Evolutionary conservation across 352 stramenopile species (phyloP), one percentile per base, ranked within the genome.

Genomic region (Phytophthora capsici): DNA sequence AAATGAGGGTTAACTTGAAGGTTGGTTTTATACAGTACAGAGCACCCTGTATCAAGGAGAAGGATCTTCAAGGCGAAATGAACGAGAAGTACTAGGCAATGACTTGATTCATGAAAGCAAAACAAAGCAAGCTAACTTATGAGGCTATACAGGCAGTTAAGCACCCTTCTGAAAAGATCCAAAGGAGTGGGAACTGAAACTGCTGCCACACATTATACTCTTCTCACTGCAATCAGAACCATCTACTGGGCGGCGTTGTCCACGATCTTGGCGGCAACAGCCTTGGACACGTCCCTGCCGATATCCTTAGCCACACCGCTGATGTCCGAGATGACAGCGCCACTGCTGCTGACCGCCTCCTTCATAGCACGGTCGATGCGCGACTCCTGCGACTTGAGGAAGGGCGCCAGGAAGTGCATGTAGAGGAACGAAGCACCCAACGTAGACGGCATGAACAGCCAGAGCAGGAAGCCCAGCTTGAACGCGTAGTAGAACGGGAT

Each of bases 401-500:
- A 95, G 16, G 90, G 88, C 23, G 82, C 70, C 38, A 99, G 73
- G 69, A 99, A 98, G 78, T 91, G 88, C 58, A 93, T 91, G 78
- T 98, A 99, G 25, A 99, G 76, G 77, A 98, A 98, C 53, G 93
- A 98, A 17, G 97, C 94, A 30, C 96, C 96, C 59, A 95, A 79
- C 36, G 95, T 98, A 72, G 97, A 97, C n/a, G 96, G 97, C 69
- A 99, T 89, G 82, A 99, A 98, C 30, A 97, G 84, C 95, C 96
- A 99, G 19, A 99, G 75, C 53, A 99, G 86, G 81, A 99, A 99
- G 46, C 94, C 96, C 20, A 99, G 68, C 86, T 99, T 99, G 83
- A 99, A 98, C 12, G 94, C 89, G 73, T 98, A 99, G 82, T 99
- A 99, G 77, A 99, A 99, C 14, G 97, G 97, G 75, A 99, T 98